Percentiles rank a stretch among this genome's conserved stretches.
These are phyloP conservation scores for Sistotremastrum niveocremeum DNA, from an alignment of 768 basidiomycete species.

Conservation along the genomic window DNA sequence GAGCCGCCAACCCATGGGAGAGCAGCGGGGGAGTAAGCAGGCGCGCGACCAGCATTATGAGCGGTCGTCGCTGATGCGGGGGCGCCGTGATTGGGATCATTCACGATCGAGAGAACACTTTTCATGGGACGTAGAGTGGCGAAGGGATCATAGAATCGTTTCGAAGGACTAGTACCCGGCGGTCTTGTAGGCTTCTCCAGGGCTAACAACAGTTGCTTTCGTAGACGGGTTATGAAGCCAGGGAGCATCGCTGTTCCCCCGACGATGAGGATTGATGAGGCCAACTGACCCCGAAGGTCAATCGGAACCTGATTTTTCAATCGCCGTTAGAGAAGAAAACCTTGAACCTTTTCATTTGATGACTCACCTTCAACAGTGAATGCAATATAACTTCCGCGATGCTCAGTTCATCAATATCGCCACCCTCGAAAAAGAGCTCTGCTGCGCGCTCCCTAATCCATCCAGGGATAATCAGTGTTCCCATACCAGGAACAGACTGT, in stretches of 20 bases:
- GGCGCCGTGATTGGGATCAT: conserved; percentile 56
- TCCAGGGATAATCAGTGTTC: conserved; percentile 77
- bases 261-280: conserved; percentile 69
- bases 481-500: conserved; percentile 57
- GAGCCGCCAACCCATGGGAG: conserved; percentile 92
- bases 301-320: conserved; percentile 54
- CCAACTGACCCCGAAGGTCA: conserved; percentile 76
- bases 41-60: conserved; percentile 68
- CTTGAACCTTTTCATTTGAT: not conserved
- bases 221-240: conserved; percentile 85
- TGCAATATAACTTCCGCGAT: conserved; percentile 74
- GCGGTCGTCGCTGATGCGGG: conserved; percentile 19
- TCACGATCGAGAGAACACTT: conserved; percentile 67
- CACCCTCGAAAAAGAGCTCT: conserved; percentile 82
- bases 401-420: conserved; percentile 78
- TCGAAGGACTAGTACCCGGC: conserved; percentile 20
- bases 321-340: not conserved
- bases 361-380: conserved; percentile 60
- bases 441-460: conserved; percentile 91
- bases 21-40: conserved; percentile 70
- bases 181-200: conserved; percentile 24
- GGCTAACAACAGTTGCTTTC: conserved; percentile 55
- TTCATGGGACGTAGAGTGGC: conserved; percentile 56
- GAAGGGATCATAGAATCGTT: conserved; percentile 60
- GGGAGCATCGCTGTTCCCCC: conserved; percentile 90